Evolutionary conservation across 208 protist genomes (phyloP), one percentile per base, ranked within the genome.

Genomic region (Naegleria lovaniensis): DNA sequence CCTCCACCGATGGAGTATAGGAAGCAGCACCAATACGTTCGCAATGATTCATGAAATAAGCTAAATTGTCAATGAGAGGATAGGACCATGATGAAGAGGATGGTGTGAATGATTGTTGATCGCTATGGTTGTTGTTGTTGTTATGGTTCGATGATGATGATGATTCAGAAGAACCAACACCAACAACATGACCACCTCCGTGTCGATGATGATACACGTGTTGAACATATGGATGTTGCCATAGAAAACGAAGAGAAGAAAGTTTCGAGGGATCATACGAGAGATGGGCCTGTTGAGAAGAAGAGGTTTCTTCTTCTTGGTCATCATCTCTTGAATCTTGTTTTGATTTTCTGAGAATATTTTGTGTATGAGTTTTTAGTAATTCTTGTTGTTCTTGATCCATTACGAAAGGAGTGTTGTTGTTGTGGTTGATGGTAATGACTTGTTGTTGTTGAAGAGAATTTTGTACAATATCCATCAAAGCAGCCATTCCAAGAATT

Each of bases 41-140:
- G 15, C 91, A 51, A 88, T 92, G 22, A n/a, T 89, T 84, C 5
- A 92, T 39, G 79, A 92, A 92, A 39, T 85, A 85, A 85, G 39
- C 36, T 0, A 29, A 40, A n/a, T 48, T 48, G n/a, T 85, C 83
- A 43, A 85, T 38, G 7, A 85, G 11, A 48, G 39, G 29, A 33
- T 79, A 79, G 3, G 16, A 36, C 19, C 43, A 48, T 48, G 43
- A 48, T 1, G 43, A 48, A 7, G 43, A 9, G 1, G 43, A 1
- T 48, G 43, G 7, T 48, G 43, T n/a, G n/a, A n/a, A n/a, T n/a
- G n/a, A n/a, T n/a, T n/a, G 43, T 48, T 48, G 43, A 48, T 48
- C 43, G 7, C 43, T 48, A 48, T 48, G 43, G 43, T 48, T 48
- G 43, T 48, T 48, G 43, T 48, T 48, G 43, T 48, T 48, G 43